These are phyloP conservation scores for Zymoseptoria ardabiliae DNA, from an alignment of 2,329 filamentous ascomycete genomes.

Conservation along the genomic window DNA sequence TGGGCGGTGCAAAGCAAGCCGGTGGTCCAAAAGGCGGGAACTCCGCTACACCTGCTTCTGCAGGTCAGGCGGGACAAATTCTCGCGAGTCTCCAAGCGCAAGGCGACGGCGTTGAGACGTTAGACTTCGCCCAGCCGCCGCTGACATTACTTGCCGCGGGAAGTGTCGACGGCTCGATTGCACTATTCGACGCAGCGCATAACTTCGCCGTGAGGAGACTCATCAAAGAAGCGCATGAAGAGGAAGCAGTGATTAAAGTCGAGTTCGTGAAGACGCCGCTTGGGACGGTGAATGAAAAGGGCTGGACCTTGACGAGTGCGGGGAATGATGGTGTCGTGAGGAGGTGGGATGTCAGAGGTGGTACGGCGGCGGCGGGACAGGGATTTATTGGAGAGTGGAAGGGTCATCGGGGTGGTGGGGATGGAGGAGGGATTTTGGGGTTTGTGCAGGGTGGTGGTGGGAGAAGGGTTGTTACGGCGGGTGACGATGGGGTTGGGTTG, in stretches of 20 bases:
- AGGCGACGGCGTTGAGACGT: constrained; percentile 69
- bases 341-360: constrained; percentile 74
- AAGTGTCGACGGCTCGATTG: constrained; percentile 63
- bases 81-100: constrained; percentile 79
- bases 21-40: constrained; percentile 32
- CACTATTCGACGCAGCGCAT: constrained; percentile 77
- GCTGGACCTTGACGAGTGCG: constrained; percentile 72
- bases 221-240: constrained; percentile 75
- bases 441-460: constrained; percentile 78
- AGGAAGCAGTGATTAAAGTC: constrained; percentile 85
- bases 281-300: constrained; percentile 27
- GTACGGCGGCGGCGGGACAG: constrained; percentile 57
- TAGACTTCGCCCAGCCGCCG: constrained; percentile 56
- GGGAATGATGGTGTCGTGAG: constrained; percentile 89
- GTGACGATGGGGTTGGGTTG: constrained; percentile 70
- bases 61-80: constrained; percentile 60
- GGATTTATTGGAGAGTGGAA: constrained; percentile 81
- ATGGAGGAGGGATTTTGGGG: constrained; percentile 74
- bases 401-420: constrained; percentile 72
- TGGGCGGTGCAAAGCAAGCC: constrained; percentile 39
- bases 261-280: constrained; percentile 61
- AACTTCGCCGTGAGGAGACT: constrained; percentile 80
- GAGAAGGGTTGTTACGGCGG: constrained; percentile 74
- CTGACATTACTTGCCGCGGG: constrained; percentile 55
- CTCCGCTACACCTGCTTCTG: constrained; percentile 34